A percentile compares a stretch with the other conserved stretches of the same genome.
These are phyloP conservation scores for Fusarium tuaranense DNA, from an alignment of 2,329 filamentous ascomycete genomes.

Conservation along the genomic window DNA sequence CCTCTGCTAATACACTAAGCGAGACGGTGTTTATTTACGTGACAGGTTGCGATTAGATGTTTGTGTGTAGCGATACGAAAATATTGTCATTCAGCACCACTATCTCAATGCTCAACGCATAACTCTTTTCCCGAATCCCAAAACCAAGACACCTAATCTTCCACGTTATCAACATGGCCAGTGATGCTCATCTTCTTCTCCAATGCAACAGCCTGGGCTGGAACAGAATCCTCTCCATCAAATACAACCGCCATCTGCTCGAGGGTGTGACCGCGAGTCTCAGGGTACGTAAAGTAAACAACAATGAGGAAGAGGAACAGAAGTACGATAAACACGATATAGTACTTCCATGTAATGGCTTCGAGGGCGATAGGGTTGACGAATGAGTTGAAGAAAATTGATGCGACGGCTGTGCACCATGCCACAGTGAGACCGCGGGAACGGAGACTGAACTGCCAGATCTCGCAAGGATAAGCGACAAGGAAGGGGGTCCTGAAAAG, in stretches of 20 bases:
- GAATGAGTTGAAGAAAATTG: conserved; percentile 52
- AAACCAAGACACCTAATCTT: not conserved
- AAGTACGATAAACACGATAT: conserved; percentile 34
- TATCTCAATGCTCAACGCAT: not conserved
- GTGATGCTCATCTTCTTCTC: conserved; percentile 24
- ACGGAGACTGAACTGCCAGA: conserved; percentile 48
- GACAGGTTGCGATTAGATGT: too few species aligned
- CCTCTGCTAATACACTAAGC: not conserved
- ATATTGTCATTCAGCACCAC: too few species aligned
- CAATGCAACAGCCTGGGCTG: conserved; percentile 9
- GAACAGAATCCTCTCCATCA: conserved; percentile 32
- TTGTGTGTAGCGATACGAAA: too few species aligned
- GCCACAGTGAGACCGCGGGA: conserved; percentile 55
- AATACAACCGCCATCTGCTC: conserved; percentile 41
- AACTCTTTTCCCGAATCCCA: too few species aligned
- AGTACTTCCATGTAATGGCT: conserved; percentile 34
- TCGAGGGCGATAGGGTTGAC: conserved; percentile 47
- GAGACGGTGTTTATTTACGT: not conserved
- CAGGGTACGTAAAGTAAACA: conserved; percentile 44
- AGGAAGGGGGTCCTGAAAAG: conserved; percentile 53
- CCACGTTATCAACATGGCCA: conserved; percentile 1
- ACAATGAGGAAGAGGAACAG: conserved; percentile 33
- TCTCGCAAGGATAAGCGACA: conserved; percentile 56
- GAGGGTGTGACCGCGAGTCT: conserved; percentile 48
- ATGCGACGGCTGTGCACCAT: conserved; percentile 53